Evolutionary conservation across 169 alveolate species (phyloP).

Genomic region (Cryptosporidium parvum): DNA sequence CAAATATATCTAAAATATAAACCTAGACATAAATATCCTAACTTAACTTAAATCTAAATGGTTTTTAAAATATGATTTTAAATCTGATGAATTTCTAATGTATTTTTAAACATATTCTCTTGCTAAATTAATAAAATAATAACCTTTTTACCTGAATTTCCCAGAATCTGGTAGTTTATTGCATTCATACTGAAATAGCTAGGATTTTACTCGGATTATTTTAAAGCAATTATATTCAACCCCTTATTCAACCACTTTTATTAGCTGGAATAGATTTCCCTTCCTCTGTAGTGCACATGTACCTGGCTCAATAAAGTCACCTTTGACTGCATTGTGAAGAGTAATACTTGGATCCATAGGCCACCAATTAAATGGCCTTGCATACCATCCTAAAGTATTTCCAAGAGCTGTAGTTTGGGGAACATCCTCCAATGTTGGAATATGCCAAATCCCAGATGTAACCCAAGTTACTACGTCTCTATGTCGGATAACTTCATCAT

Average conservation of each 20-base stretch:
- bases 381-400: conserved; percentile 80
- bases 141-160: not conserved
- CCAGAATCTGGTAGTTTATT: not conserved
- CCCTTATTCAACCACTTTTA: conserved; percentile 47
- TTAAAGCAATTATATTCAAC: not conserved
- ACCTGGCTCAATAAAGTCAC: conserved; percentile 82
- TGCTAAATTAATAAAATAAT: not conserved
- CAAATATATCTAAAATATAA: no score
- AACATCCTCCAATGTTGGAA: conserved; percentile 81
- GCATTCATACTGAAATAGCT: no score
- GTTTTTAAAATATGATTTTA: no score
- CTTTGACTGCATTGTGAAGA: conserved; percentile 81
- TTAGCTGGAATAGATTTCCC: conserved; percentile 62
- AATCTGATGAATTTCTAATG: not conserved
- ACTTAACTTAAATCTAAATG: not conserved
- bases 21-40: not conserved
- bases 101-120: not conserved
- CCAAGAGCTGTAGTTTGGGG: conserved; percentile 82
- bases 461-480: conserved; percentile 82
- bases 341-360: conserved; percentile 80
- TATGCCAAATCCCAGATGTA: conserved; percentile 81
- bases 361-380: conserved; percentile 80
- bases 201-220: not conserved
- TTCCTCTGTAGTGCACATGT: conserved; percentile 81
- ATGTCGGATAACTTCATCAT: conserved; percentile 78